These are phyloP conservation scores for Xylariales sp. DNA, from an alignment of 2,329 filamentous ascomycete species.

Conservation along the genomic window DNA sequence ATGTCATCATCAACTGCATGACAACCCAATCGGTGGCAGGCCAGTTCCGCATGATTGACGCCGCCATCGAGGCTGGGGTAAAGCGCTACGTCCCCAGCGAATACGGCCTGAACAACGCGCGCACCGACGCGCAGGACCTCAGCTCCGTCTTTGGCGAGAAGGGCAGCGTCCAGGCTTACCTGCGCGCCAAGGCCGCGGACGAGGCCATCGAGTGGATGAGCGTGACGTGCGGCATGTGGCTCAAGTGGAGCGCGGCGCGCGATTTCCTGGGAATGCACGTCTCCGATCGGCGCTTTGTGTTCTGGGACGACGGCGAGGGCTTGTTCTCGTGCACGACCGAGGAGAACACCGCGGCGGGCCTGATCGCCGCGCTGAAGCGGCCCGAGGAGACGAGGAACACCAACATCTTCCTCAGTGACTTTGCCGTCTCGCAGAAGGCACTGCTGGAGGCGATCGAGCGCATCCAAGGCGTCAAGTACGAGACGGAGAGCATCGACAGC, in stretches of 20 bases:
- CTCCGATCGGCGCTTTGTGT: constrained; percentile 14
- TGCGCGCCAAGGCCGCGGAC: constrained; percentile 16
- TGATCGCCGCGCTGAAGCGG: constrained; percentile 21
- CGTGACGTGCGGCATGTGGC: constrained; percentile 23
- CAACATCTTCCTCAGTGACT: constrained; percentile 27
- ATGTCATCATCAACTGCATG: constrained; percentile 38
- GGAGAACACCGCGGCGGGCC: constrained; percentile 25
- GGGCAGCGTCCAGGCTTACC: constrained; percentile 21
- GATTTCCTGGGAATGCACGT: constrained; percentile 22
- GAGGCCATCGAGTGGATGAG: constrained; percentile 25
- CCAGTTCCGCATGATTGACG: constrained; percentile 49
- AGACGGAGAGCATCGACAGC: constrained; percentile 19
- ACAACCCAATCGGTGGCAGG: constrained; percentile 23
- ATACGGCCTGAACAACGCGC: constrained; percentile 35
- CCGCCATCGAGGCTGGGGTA: constrained; percentile 49
- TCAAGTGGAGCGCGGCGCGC: constrained; percentile 20
- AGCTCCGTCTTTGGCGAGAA: constrained; percentile 21
- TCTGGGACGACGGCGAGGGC: constrained; percentile 29
- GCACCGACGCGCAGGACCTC: constrained; percentile 18
- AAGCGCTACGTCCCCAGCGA: constrained; percentile 52
- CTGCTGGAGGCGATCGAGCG: constrained; percentile 44
- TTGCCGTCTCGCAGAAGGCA: constrained; percentile 24
- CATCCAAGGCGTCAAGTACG: constrained; percentile 38
- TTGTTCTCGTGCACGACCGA: constrained; percentile 28
- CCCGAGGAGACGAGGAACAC: constrained; percentile 27